These are phyloP conservation scores for Ampelocalamus luodianensis DNA, from an alignment of 176 grass and related monocot genomes.

Conservation along the genomic window DNA sequence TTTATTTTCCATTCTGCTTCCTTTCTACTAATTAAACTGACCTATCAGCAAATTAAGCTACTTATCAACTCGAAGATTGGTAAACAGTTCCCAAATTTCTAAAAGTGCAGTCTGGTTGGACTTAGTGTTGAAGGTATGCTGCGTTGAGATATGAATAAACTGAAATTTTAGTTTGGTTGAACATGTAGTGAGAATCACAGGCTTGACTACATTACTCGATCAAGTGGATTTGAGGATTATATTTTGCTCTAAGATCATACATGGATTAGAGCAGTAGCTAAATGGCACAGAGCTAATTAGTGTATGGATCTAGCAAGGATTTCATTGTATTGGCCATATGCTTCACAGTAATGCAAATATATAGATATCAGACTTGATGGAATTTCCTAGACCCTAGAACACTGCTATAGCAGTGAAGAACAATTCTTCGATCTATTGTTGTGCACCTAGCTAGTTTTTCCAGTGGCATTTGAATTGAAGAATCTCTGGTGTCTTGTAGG, in stretches of 20 bases:
- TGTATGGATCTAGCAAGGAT: neutral
- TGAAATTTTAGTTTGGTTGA: constrained; percentile 17
- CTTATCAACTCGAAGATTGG: constrained; percentile 31
- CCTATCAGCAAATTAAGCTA: neutral
- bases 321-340: neutral
- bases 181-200: constrained; percentile 11
- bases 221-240: constrained; percentile 34
- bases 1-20: constrained; percentile 23
- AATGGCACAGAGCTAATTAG: constrained; percentile 1
- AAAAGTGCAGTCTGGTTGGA: neutral
- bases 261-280: constrained; percentile 17
- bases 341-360: constrained; percentile 15
- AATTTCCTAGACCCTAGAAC: neutral
- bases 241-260: constrained; percentile 15
- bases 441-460: constrained; percentile 1
- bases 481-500: neutral
- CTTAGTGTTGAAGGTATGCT: constrained; percentile 12
- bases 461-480: neutral
- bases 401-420: neutral
- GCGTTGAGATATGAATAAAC: constrained; percentile 1
- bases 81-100: constrained; percentile 15
- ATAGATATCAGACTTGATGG: neutral
- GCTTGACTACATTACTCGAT: neutral
- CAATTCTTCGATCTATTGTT: neutral
- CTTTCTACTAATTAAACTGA: constrained; percentile 22